Conservation (phyloP, 345 rosid genomes). For the Linum tenue region DNA sequence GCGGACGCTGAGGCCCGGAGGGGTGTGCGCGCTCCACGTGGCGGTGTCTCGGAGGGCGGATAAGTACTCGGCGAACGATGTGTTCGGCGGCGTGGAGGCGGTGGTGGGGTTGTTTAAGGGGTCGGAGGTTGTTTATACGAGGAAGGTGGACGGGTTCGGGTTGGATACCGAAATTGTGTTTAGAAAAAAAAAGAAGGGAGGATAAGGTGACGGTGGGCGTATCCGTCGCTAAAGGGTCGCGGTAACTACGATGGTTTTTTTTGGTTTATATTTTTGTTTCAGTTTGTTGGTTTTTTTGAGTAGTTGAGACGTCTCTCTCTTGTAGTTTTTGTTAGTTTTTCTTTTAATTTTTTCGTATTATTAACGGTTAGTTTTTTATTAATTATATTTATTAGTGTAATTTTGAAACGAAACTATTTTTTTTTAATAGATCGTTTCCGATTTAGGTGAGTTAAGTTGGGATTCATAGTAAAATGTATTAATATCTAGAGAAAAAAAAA, state of each 20-base stretch:
- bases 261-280: too few species aligned
- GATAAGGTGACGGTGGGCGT: background rate
- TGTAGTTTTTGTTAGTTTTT: too few species aligned
- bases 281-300: too few species aligned
- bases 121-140: slow-evolving; percentile 48
- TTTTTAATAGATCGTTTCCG: too few species aligned
- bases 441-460: too few species aligned
- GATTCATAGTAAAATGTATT: too few species aligned
- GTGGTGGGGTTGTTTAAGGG: slow-evolving; percentile 41
- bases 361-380: too few species aligned
- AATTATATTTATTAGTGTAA: too few species aligned
- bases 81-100: slow-evolving; percentile 47
- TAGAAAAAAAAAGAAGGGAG: slow-evolving; percentile 47
- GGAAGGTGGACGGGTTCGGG: slow-evolving; percentile 86
- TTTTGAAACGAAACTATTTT: too few species aligned
- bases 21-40: slow-evolving; percentile 71
- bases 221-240: background rate
- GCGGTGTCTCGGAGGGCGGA: slow-evolving; percentile 48
- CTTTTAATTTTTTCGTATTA: too few species aligned
- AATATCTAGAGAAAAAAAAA: too few species aligned
- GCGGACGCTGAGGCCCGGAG: slow-evolving; percentile 65
- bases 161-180: slow-evolving; percentile 86
- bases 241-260: background rate
- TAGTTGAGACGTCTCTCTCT: too few species aligned
- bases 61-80: slow-evolving; percentile 84